Evolutionary conservation across 352 stramenopile genomes (phyloP).

Genomic region (Pythium pectinolyticum): DNA sequence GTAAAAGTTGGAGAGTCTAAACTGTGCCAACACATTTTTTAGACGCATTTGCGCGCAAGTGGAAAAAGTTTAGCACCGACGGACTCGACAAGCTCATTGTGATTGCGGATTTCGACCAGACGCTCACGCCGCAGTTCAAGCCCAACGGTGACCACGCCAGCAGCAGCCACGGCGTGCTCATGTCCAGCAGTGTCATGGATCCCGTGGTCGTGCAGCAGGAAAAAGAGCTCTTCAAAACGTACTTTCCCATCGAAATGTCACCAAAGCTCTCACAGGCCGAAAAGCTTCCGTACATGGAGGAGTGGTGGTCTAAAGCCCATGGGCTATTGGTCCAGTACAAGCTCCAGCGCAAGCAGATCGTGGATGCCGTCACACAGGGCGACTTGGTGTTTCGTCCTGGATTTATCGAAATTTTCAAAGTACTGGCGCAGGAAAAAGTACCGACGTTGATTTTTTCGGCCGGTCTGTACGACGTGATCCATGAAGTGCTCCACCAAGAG

Average conservation of each 20-base stretch:
- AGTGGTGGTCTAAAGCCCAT: slow-evolving; percentile 60
- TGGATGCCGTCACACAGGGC: slow-evolving; percentile 44
- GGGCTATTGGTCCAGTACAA: slow-evolving; percentile 56
- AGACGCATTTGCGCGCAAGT: slow-evolving; percentile 73
- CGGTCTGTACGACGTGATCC: slow-evolving; percentile 79
- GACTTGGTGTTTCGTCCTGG: slow-evolving; percentile 58
- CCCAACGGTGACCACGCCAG: slow-evolving; percentile 37
- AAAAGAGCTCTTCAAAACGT: slow-evolving; percentile 60
- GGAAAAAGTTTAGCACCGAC: slow-evolving; percentile 66
- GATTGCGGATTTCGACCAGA: slow-evolving; percentile 80
- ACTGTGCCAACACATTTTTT: background rate
- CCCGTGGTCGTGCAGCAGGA: slow-evolving; percentile 27
- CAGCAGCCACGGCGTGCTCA: slow-evolving; percentile 57
- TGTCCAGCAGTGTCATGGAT: slow-evolving; percentile 47
- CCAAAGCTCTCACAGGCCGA: slow-evolving; percentile 58
- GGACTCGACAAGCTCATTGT: slow-evolving; percentile 63
- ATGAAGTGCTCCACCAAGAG: slow-evolving; percentile 47
- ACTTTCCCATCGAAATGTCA: slow-evolving; percentile 80
- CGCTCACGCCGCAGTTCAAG: slow-evolving; percentile 55
- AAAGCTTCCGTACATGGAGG: slow-evolving; percentile 78
- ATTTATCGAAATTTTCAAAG: slow-evolving; percentile 62
- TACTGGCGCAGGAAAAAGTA: slow-evolving; percentile 55
- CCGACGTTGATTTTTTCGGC: slow-evolving; percentile 75
- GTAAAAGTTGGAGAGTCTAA: background rate
- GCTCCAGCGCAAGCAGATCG: slow-evolving; percentile 47